Evolutionary conservation across 139 green algal species (phyloP), one percentile per base, ranked within the genome.

Genomic region (Haematococcus lacustris): DNA sequence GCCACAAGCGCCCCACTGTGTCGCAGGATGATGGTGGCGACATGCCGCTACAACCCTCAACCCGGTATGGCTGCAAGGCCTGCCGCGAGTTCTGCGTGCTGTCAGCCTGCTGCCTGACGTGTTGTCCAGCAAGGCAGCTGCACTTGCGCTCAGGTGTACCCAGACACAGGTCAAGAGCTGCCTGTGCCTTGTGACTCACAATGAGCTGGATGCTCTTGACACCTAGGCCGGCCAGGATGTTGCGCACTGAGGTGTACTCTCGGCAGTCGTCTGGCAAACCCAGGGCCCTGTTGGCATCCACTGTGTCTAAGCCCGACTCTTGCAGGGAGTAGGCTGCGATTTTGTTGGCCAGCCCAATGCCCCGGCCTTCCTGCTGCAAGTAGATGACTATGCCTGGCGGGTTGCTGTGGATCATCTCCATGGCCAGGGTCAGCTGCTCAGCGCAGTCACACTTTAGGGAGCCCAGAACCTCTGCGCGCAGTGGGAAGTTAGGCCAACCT

Each of bases 291-390:
- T 98, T 98, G 51, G 93, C 93, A 76, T 98, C 93, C 30, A 98
- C 93, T 0, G 93, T 98, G 82, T 98, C 93, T 25, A 95, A 69
- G 3, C 93, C 93, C 75, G 91, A 77, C 76, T 96, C 91, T 83
- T 97, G 91, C 74, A 98, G 64, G 0, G 87, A 79, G 76, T 98
- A 98, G 0, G 93, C 93, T 40, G 93, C 93, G n/a, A 98, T 97
- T 68, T 98, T 98, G 82, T 98, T 98, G 35, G 93, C 93, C 37
- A 98, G 83, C 2, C 93, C 93, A 30, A 98, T 97, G 68, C 93
- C 93, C 3, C 93, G 78, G 0, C 93, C 93, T 77, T 98, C 93
- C 78, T 98, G 93, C 81, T 97, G 91, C 73, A 98, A 71, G 79
- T 98, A 98, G 60, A 97, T 94, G 17, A 98, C 87, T 43, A 97